Base-by-base conservation (phyloP, 2,329 filamentous ascomycete genomes). In the Colletotrichum karsti region DNA sequence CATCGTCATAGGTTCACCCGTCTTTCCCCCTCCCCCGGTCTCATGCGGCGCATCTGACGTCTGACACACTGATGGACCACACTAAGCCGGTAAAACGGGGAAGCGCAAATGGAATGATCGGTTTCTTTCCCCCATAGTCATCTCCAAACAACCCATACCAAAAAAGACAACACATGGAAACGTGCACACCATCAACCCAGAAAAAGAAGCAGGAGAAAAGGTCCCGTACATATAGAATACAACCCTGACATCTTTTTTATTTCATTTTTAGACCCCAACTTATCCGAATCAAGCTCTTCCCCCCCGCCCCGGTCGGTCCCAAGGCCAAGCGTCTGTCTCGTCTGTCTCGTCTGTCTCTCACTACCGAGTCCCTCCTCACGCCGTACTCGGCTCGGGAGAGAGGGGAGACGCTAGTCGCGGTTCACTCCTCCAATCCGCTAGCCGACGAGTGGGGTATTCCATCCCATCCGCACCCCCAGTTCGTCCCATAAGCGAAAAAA, bases 201-300 rank as follows among this genome's bases (percentile, higher is more conserved):
- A 9, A 57, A 56, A 63, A 48, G 42, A 30, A 20, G 18, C 28
- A 33, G 30, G 46, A 50, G 26, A 55, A 62, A 63, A 67, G 12
- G 50, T 50, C 51, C 63, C 63, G 20, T 51, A 54, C 50, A 20
- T 51, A 30, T 22, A 30, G 12, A 26, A 15, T 39, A 7, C 28
- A 20, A 33, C 48, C 22, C 13, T n/a, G n/a, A 24, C 10, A 44
- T 63, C 63, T 56, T 56, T 67, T 67, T 67, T 63, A 67, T 10
- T 51, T 63, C 63, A 63, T 56, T 67, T 67, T 67, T 63, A 67
- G 63, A 67, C 63, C 58, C 63, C 63, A 48, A 61, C 48, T 20
- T 46, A 20, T 46, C 41, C 42, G 22, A 33, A 46, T 7, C 39
- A 44, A 18, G 51, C n/a, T n/a, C n/a, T n/a, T n/a, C n/a, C n/a